These are phyloP conservation scores for Cordyceps militaris DNA, from an alignment of 2,329 filamentous ascomycete genomes.

Conservation along the genomic window DNA sequence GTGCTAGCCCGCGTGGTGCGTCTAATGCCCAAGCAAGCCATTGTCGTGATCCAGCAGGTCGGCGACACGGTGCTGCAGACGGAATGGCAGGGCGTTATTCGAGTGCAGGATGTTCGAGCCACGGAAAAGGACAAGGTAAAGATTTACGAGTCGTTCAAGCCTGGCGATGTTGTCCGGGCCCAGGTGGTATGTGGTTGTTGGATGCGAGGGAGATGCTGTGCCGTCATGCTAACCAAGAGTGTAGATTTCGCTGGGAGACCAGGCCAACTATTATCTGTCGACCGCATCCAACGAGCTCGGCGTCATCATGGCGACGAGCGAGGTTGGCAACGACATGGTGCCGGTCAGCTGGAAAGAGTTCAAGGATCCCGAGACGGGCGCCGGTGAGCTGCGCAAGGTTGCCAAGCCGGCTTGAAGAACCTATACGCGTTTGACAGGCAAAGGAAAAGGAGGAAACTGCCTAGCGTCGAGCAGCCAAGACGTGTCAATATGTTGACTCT, in stretches of 20 bases:
- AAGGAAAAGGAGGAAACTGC: not conserved
- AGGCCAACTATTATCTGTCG: slow-evolving; percentile 90
- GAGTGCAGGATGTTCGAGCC: slow-evolving; percentile 83
- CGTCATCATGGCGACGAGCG: slow-evolving; percentile 87
- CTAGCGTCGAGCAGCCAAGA: not conserved
- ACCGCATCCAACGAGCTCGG: slow-evolving; percentile 88
- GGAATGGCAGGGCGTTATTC: slow-evolving; percentile 78
- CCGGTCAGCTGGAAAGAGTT: slow-evolving; percentile 96
- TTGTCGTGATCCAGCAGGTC: slow-evolving; percentile 79
- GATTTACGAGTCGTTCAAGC: slow-evolving; percentile 83
- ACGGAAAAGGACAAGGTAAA: slow-evolving; percentile 95
- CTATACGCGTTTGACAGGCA: not conserved
- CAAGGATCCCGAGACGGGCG: slow-evolving; percentile 71
- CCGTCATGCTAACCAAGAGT: not conserved
- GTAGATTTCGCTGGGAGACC: slow-evolving; percentile 82
- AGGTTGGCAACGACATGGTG: slow-evolving; percentile 83
- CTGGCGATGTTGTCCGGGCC: slow-evolving; percentile 85
- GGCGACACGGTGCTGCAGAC: slow-evolving; percentile 64
- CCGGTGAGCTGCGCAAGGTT: slow-evolving; percentile 78
- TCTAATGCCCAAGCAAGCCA: slow-evolving; percentile 77
- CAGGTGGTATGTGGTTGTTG: slow-evolving; percentile 58
- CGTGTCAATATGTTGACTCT: not conserved
- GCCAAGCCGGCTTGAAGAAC: slow-evolving; percentile 73
- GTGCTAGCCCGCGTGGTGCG: slow-evolving; percentile 83
- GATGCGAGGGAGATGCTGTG: not conserved